Percentiles rank a stretch among this genome's conserved stretches.
Evolutionary conservation across 306 rosid genomes (phyloP).

Genomic region (Mucuna pruriens): DNA sequence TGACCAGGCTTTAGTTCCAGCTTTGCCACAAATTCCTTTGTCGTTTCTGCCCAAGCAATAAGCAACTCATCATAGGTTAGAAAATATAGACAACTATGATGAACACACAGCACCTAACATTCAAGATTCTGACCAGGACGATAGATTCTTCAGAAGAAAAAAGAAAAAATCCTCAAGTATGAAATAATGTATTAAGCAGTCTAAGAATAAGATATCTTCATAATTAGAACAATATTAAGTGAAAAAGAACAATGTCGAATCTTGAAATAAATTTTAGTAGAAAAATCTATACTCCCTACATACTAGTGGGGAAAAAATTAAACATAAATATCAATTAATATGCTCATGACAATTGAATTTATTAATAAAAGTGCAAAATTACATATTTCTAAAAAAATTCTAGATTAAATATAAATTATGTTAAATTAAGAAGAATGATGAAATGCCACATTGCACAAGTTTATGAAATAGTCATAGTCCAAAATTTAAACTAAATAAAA

Average conservation of each 20-base stretch:
- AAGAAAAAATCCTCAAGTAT: not conserved
- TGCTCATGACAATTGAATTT: not conserved
- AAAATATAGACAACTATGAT: not conserved
- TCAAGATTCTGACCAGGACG: not conserved
- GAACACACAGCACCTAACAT: not conserved
- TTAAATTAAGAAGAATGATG: not conserved
- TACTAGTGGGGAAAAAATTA: not conserved
- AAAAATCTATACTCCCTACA: not conserved
- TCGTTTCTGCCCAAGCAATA: conserved; percentile 70
- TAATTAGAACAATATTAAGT: conserved; percentile 9
- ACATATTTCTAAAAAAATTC: not conserved
- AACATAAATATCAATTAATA: not conserved
- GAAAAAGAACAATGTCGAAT: not conserved
- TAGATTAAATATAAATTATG: not conserved
- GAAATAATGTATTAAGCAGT: not conserved
- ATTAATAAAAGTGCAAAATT: not conserved
- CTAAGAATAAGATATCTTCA: not conserved
- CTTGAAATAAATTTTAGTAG: not conserved
- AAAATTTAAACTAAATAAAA: not conserved
- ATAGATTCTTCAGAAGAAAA: not conserved
- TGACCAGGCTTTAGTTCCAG: conserved; percentile 82
- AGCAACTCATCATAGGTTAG: conserved; percentile 11
- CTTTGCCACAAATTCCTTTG: conserved; percentile 79
- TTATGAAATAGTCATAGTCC: not conserved
- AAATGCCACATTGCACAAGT: not conserved